A percentile compares a stretch with the other conserved stretches of the same genome.
Conservation (phyloP, 2,329 filamentous ascomycete genomes). For the Claviceps monticola region DNA sequence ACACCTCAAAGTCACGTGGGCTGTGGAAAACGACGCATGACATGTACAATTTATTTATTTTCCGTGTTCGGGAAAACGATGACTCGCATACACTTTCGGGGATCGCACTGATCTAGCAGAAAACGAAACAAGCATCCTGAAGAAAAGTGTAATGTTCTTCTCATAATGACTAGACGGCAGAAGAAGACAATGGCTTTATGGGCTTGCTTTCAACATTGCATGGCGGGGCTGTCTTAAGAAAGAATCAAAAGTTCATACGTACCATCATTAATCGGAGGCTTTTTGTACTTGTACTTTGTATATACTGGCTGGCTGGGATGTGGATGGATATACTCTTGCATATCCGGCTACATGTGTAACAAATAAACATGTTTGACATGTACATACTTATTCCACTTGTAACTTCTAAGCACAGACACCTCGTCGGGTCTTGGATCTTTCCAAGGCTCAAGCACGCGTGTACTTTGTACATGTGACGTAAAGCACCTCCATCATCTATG, state of each 20-base stretch:
- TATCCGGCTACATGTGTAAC: background rate
- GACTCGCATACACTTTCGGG: conserved; percentile 10
- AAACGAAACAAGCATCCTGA: background rate
- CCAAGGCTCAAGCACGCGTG: no score
- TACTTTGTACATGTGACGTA: no score
- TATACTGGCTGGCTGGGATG: background rate
- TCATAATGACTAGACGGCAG: conserved; percentile 22
- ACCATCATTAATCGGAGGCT: background rate
- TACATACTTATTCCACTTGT: no score
- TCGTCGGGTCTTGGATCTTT: no score
- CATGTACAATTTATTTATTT: conserved; percentile 10
- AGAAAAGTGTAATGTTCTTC: conserved; percentile 31
- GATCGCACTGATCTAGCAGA: conserved; percentile 20
- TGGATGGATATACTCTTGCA: background rate
- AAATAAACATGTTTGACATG: background rate
- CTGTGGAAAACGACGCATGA: conserved; percentile 3
- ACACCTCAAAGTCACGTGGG: background rate
- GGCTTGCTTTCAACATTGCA: conserved; percentile 10
- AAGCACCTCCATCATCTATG: background rate
- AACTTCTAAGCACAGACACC: no score
- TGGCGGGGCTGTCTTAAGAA: conserved; percentile 9
- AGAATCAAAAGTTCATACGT: conserved; percentile 5
- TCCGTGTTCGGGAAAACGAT: background rate
- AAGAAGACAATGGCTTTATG: background rate
- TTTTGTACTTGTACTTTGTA: background rate